Evolutionary conservation across 2,329 filamentous ascomycete species (phyloP).

Genomic region (Diaporthe citrichinensis): DNA sequence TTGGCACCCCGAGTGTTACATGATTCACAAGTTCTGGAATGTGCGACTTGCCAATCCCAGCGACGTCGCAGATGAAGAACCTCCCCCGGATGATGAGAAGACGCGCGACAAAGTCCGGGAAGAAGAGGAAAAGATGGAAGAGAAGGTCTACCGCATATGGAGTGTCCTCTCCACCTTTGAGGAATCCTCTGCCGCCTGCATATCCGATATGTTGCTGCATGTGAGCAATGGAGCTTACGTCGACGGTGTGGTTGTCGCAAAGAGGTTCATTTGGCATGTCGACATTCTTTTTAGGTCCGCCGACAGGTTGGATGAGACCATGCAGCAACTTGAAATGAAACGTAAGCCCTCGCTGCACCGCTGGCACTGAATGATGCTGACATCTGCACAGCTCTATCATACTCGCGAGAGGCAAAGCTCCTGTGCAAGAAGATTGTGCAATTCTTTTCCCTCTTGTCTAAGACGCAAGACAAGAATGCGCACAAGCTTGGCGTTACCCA

Average conservation of each 20-base stretch:
- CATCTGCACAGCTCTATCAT: constrained; percentile 79
- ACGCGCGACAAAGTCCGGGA: constrained; percentile 83
- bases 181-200: constrained; percentile 97
- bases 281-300: constrained; percentile 92
- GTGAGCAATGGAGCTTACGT: constrained; percentile 98
- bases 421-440: constrained; percentile 99
- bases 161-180: constrained; percentile 97
- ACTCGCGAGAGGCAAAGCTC: constrained; percentile 95
- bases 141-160: constrained; percentile 98
- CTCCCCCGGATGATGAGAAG: constrained; percentile 65
- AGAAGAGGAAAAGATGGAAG: constrained; percentile 94
- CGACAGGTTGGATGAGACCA: constrained; percentile 84
- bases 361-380: constrained; percentile 44
- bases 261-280: constrained; percentile 96
- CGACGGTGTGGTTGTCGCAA: constrained; percentile 93
- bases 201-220: constrained; percentile 98
- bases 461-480: constrained; percentile 92
- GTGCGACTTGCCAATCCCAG: constrained; percentile 82
- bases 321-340: constrained; percentile 79
- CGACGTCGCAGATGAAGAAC: constrained; percentile 59
- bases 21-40: constrained; percentile 99
- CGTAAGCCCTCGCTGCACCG: constrained; percentile 64
- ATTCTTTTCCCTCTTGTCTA: constrained; percentile 95
- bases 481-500: constrained; percentile 96
- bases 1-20: constrained; percentile 99